A percentile compares a stretch with the other conserved stretches of the same genome.
These are phyloP conservation scores for Venturiaceae sp. DNA, from an alignment of 2,329 filamentous ascomycete genomes.

Conservation along the genomic window DNA sequence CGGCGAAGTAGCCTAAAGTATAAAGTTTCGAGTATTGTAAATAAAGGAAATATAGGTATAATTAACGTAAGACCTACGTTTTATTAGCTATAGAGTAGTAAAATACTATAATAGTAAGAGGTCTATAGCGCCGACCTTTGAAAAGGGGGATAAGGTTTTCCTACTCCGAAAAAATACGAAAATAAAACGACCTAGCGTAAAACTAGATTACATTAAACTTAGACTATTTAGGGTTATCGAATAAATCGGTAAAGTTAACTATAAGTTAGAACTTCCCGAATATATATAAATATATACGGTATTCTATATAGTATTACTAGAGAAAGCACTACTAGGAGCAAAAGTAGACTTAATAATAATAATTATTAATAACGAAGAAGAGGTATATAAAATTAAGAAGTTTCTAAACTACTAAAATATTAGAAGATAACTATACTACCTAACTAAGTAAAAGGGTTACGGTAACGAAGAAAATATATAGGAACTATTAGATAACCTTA, in stretches of 20 bases:
- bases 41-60: too few relatives aligned
- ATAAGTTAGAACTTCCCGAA: slow-evolving; percentile 3
- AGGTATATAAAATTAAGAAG: not conserved
- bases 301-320: slow-evolving; percentile 2
- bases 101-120: too few relatives aligned
- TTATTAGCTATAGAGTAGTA: too few relatives aligned
- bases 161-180: too few relatives aligned
- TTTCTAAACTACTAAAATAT: not conserved
- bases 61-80: too few relatives aligned
- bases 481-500: not conserved
- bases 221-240: not conserved
- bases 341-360: too few relatives aligned
- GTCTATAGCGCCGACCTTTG: too few relatives aligned
- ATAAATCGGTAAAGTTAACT: not conserved
- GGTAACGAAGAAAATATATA: too few relatives aligned
- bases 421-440: too few relatives aligned
- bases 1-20: not conserved
- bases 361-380: not conserved
- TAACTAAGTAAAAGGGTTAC: not conserved
- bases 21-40: not conserved
- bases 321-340: slow-evolving; percentile 28
- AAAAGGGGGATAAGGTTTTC: too few relatives aligned
- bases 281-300: not conserved
- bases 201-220: too few relatives aligned
- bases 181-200: too few relatives aligned